These are phyloP conservation scores for Metschnikowia lunata DNA, from an alignment of 805 yeast species.

Conservation along the genomic window DNA sequence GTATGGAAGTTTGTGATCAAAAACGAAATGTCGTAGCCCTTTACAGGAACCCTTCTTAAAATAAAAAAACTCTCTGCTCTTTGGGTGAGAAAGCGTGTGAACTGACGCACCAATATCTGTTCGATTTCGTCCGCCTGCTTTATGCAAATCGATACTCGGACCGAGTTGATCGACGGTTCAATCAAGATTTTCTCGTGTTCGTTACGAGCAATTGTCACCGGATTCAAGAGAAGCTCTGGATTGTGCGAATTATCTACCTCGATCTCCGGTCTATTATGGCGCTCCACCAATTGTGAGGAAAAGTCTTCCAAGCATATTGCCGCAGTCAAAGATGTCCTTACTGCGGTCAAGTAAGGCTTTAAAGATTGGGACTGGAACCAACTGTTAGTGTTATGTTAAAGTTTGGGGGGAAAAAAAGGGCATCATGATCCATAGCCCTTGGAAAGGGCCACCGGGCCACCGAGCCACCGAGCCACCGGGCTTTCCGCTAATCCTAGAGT, in stretches of 20 bases:
- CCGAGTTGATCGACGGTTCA: constrained; percentile 90
- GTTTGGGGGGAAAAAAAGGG: no score
- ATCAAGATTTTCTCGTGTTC: constrained; percentile 89
- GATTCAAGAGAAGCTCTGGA: constrained; percentile 79
- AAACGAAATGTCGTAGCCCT: constrained; percentile 90
- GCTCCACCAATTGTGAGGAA: constrained; percentile 91
- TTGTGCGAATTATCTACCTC: constrained; percentile 72
- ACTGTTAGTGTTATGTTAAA: neutral
- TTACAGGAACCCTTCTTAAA: constrained; percentile 83
- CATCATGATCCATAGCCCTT: no score
- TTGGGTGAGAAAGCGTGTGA: constrained; percentile 87
- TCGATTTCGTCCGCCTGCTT: constrained; percentile 98
- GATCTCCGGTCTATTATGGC: constrained; percentile 96
- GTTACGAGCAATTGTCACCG: constrained; percentile 86
- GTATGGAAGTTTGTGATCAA: constrained; percentile 92
- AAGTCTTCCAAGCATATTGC: constrained; percentile 90
- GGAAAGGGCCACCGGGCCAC: no score
- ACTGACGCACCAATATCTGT: constrained; percentile 88
- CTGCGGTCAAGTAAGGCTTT: constrained; percentile 91
- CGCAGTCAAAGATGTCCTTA: constrained; percentile 87
- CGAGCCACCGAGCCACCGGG: no score
- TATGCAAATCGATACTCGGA: constrained; percentile 84
- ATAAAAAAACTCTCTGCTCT: constrained; percentile 94
- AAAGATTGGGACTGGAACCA: constrained; percentile 84
- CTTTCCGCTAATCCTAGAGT: no score